These are phyloP conservation scores for Murraya koenigii DNA, from an alignment of 345 rosid genomes.

Conservation along the genomic window DNA sequence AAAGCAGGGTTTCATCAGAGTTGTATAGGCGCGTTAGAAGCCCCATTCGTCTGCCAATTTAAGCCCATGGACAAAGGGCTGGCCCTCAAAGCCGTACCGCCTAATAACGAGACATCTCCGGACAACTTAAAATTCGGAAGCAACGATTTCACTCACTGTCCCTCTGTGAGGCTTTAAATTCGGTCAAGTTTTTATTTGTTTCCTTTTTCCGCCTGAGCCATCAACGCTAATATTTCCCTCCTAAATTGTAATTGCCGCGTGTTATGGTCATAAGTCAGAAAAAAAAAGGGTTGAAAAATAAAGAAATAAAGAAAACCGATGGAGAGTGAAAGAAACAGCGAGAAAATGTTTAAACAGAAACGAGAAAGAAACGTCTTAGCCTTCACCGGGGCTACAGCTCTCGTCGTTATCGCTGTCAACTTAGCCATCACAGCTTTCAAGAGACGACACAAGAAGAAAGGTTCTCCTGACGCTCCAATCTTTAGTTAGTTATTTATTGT, in stretches of 20 bases:
- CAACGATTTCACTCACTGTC: neutral
- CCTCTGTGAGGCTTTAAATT: neutral
- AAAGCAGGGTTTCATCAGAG: too few species aligned
- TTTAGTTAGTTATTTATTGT: neutral
- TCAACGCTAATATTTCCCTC: constrained; percentile 27
- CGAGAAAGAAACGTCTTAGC: constrained; percentile 45
- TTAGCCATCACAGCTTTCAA: constrained; percentile 67
- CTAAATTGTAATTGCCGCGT: constrained; percentile 29
- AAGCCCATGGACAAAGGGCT: neutral
- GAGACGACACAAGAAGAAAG: constrained; percentile 54
- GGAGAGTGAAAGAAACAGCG: constrained; percentile 36
- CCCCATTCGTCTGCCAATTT: neutral
- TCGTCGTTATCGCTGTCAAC: constrained; percentile 56
- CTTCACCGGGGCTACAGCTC: constrained; percentile 76
- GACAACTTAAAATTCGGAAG: neutral
- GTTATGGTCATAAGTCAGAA: constrained; percentile 19
- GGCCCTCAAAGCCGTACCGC: neutral
- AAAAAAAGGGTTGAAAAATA: neutral
- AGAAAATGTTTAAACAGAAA: constrained; percentile 36
- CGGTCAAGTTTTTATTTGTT: neutral
- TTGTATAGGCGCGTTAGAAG: too few species aligned
- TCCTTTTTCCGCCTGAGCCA: neutral
- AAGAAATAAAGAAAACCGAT: constrained; percentile 23
- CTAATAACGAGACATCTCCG: neutral
- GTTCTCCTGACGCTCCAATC: constrained; percentile 19